These are phyloP conservation scores for Mixia osmundae DNA, from an alignment of 1,284 basidiomycete genomes.

Conservation along the genomic window DNA sequence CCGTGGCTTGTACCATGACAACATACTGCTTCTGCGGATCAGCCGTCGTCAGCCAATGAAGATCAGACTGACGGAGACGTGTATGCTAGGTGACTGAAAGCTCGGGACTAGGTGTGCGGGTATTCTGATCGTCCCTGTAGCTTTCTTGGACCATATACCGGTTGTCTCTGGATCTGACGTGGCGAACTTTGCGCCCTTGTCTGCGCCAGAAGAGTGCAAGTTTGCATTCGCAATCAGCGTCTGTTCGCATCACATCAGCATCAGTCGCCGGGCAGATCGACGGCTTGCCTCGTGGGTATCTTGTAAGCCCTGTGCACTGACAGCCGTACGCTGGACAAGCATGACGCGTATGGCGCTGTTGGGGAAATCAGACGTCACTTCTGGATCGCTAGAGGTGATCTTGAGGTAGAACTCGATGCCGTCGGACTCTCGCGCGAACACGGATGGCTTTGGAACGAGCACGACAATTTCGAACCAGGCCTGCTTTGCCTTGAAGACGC, in stretches of 20 bases:
- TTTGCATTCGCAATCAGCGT: no score
- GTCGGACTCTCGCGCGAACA: background rate
- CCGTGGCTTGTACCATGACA: no score
- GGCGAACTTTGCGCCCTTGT: no score
- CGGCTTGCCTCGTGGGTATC: background rate
- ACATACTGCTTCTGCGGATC: no score
- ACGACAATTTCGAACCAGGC: background rate
- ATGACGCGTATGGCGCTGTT: background rate
- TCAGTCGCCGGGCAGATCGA: no score
- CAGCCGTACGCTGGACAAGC: background rate
- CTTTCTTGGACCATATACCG: background rate
- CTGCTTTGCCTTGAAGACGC: constrained; percentile 2
- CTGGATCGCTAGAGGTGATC: background rate
- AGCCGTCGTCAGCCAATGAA: no score
- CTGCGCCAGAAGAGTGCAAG: no score
- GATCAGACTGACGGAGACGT: no score
- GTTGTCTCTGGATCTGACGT: background rate
- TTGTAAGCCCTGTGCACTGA: background rate
- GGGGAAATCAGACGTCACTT: background rate
- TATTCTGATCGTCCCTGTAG: background rate
- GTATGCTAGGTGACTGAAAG: no score
- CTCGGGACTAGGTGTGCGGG: no score
- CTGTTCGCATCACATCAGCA: no score
- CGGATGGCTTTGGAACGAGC: background rate
- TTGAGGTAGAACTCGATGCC: background rate